phyloP scores from a whole-genome alignment of 768 basidiomycete genomes.

The Pleurotus pulmonarius region DNA sequence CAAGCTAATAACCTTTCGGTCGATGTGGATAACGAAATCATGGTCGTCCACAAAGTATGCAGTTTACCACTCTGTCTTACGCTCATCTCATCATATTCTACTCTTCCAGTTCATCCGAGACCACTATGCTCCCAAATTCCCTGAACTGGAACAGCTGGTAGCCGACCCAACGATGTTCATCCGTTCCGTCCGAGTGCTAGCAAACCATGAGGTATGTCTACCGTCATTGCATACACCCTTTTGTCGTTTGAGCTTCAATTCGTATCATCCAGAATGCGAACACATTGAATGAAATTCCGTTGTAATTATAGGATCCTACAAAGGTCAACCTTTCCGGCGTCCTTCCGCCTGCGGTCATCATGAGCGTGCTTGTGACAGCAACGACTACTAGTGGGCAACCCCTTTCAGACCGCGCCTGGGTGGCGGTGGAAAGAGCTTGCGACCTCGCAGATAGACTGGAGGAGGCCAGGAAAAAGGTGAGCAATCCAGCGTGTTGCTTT shows the following conservation, averaged over 20 bases:
- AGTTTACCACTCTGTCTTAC: background rate
- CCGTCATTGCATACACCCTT: too few relatives aligned
- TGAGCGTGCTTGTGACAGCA: conserved; percentile 95
- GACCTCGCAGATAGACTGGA: conserved; percentile 87
- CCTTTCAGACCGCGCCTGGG: conserved; percentile 70
- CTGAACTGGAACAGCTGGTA: conserved; percentile 94
- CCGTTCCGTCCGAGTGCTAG: conserved; percentile 83
- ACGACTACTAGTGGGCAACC: conserved; percentile 83
- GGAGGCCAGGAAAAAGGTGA: conserved; percentile 83
- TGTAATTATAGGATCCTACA: conserved; percentile 66
- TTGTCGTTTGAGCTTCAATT: background rate
- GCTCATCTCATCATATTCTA: conserved; percentile 10
- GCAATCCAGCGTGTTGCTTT: background rate
- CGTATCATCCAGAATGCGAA: conserved; percentile 6
- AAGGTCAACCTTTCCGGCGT: conserved; percentile 79
- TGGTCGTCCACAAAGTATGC: conserved; percentile 90
- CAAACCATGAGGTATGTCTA: conserved; percentile 68
- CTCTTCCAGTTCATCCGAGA: conserved; percentile 86
- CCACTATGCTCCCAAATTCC: conserved; percentile 93
- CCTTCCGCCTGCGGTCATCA: conserved; percentile 85
- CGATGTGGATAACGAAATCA: conserved; percentile 96
- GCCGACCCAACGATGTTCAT: conserved; percentile 91
- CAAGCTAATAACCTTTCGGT: conserved; percentile 97
- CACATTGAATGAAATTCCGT: conserved; percentile 5
- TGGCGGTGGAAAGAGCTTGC: conserved; percentile 79